phyloP scores from a whole-genome alignment of 176 grass and related monocot genomes.

The Triticum dicoccoides region DNA sequence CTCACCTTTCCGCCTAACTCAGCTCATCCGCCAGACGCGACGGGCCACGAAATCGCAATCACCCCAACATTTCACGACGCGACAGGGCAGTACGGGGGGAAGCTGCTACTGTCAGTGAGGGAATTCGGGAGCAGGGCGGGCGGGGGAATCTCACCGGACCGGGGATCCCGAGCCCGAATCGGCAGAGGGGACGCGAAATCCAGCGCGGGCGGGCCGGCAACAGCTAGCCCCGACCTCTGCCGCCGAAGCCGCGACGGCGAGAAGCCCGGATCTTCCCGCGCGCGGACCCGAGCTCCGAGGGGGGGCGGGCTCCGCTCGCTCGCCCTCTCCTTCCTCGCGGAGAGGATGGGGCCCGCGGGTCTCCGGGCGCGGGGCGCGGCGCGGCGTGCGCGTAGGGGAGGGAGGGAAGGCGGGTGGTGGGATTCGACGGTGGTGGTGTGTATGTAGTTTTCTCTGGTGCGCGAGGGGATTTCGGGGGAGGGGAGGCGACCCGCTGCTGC shows the following conservation, averaged over 20 bases:
- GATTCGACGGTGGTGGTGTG: not conserved
- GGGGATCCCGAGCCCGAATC: slow-evolving; percentile 33
- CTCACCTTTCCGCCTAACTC: not conserved
- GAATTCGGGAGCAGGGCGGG: not conserved
- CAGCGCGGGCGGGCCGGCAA: slow-evolving; percentile 5
- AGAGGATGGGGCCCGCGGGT: not conserved
- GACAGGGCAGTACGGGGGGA: not conserved
- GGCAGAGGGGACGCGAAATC: slow-evolving; percentile 39
- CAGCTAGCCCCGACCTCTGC: not conserved
- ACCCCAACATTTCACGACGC: not conserved
- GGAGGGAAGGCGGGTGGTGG: not conserved
- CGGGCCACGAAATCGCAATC: not conserved
- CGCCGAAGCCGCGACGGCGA: slow-evolving; percentile 15
- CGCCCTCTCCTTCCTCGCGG: not conserved
- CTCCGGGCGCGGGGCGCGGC: not conserved
- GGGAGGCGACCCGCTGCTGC: not conserved
- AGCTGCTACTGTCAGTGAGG: not conserved
- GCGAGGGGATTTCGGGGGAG: slow-evolving; percentile 40
- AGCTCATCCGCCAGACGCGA: not conserved
- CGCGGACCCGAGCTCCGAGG: slow-evolving; percentile 1
- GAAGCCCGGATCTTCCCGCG: slow-evolving; percentile 45
- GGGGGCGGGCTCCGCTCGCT: too few species aligned
- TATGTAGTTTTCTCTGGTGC: slow-evolving; percentile 21
- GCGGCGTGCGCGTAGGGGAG: not conserved
- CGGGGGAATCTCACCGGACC: slow-evolving; percentile 11